These are phyloP conservation scores for Nicotiana tabacum DNA, from an alignment of 257 asterid genomes.

Conservation along the genomic window DNA sequence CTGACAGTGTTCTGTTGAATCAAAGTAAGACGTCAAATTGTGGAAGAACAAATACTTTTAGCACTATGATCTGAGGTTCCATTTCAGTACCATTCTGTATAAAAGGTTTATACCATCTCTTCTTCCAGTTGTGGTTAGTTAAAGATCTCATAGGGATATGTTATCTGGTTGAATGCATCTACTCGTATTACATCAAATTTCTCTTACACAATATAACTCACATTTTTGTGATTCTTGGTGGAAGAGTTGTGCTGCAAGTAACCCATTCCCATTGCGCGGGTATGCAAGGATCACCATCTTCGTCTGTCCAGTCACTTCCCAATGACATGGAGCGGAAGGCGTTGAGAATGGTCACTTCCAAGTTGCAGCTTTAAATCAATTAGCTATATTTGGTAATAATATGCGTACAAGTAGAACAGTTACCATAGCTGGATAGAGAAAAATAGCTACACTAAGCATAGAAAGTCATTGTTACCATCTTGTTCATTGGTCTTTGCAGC, in stretches of 20 bases:
- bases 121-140: too few species aligned
- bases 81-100: neutral
- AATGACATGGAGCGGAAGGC: slow-evolving; percentile 44
- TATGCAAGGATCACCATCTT: slow-evolving; percentile 81
- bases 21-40: slow-evolving; percentile 14
- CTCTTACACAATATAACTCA: slow-evolving; percentile 24
- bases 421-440: neutral
- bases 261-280: slow-evolving; percentile 91
- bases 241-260: slow-evolving; percentile 56
- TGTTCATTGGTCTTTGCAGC: slow-evolving; percentile 60
- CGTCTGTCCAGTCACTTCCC: slow-evolving; percentile 45
- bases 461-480: slow-evolving; percentile 52
- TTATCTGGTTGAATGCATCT: neutral
- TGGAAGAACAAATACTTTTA: neutral
- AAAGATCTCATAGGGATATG: too few species aligned
- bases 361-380: slow-evolving; percentile 20
- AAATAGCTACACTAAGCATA: neutral
- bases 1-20: slow-evolving; percentile 65
- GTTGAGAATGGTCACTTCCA: slow-evolving; percentile 56
- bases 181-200: neutral
- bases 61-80: neutral
- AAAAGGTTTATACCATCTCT: neutral
- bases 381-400: slow-evolving; percentile 12
- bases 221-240: slow-evolving; percentile 88
- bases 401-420: neutral